These are phyloP conservation scores for Xylariaceae sp. DNA, from an alignment of 2,329 filamentous ascomycete genomes.

Conservation along the genomic window DNA sequence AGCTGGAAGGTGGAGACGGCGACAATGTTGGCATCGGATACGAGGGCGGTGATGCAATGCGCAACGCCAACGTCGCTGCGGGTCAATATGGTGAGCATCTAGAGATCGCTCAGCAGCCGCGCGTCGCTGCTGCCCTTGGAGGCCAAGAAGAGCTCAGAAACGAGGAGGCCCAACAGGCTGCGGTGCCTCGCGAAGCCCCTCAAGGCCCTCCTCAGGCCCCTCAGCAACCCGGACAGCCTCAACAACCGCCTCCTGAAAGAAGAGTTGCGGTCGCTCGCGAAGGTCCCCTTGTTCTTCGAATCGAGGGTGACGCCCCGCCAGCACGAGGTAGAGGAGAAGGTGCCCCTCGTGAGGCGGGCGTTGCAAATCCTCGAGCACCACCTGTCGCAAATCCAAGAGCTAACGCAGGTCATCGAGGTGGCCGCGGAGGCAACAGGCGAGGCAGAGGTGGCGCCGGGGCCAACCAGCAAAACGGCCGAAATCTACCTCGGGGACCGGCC, in stretches of 20 bases:
- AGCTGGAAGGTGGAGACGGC: slow-evolving; percentile 81
- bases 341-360: slow-evolving; percentile 34
- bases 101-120: slow-evolving; percentile 33
- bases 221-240: slow-evolving; percentile 26
- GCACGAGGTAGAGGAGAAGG: slow-evolving; percentile 33
- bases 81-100: slow-evolving; percentile 35
- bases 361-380: slow-evolving; percentile 15
- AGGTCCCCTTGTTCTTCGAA: slow-evolving; percentile 62
- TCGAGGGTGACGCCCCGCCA: slow-evolving; percentile 49
- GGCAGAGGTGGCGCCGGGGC: slow-evolving; percentile 32
- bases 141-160: slow-evolving; percentile 43
- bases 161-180: slow-evolving; percentile 22
- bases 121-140: slow-evolving; percentile 40
- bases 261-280: slow-evolving; percentile 60
- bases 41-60: slow-evolving; percentile 45
- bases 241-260: slow-evolving; percentile 39
- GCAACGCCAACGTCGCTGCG: slow-evolving; percentile 28
- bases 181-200: slow-evolving; percentile 30
- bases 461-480: slow-evolving; percentile 38
- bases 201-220: slow-evolving; percentile 27
- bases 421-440: slow-evolving; percentile 41
- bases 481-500: slow-evolving; percentile 36
- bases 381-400: slow-evolving; percentile 33
- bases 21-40: slow-evolving; percentile 56
- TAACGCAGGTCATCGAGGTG: slow-evolving; percentile 41